Conservation (phyloP, 139 green algal genomes). For the Tetradesmus lagerheimii region DNA sequence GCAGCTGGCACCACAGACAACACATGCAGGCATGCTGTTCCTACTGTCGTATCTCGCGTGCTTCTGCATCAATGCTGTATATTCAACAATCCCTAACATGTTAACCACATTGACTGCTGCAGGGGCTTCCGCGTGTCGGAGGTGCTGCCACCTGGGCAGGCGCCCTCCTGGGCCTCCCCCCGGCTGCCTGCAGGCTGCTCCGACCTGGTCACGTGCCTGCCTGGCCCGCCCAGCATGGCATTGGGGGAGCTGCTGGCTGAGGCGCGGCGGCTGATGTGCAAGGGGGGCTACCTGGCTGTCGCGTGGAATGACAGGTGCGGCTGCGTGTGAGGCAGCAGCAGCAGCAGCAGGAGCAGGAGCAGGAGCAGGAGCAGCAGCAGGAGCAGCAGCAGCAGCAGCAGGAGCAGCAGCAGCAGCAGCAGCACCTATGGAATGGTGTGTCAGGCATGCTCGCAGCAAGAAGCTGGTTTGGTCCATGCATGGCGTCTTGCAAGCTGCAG, state of each 20-base stretch:
- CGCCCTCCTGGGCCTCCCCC: not conserved
- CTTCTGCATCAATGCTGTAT: too few relatives aligned
- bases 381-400: too few relatives aligned
- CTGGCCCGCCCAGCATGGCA: not conserved
- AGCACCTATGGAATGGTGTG: too few relatives aligned
- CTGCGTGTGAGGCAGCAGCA: not conserved
- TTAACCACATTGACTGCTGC: not conserved
- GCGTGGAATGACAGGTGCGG: constrained; percentile 13
- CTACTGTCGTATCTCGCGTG: too few relatives aligned
- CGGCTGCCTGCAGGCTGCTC: constrained; percentile 22
- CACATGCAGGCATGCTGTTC: too few relatives aligned
- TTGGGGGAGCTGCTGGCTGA: not conserved
- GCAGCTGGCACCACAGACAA: not conserved
- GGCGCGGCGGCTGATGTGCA: not conserved
- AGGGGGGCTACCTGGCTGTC: constrained; percentile 25
- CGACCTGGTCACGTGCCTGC: constrained; percentile 16
- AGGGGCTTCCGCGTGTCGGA: constrained; percentile 31
- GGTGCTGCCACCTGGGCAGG: not conserved
- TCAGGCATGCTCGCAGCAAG: too few relatives aligned
- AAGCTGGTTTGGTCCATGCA: too few relatives aligned
- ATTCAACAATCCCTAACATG: too few relatives aligned
- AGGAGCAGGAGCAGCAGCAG: too few relatives aligned
- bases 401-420: too few relatives aligned
- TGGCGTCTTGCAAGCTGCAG: too few relatives aligned
- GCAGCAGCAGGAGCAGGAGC: too few relatives aligned